phyloP scores from a whole-genome alignment of 805 yeast species.

The Lipomyces sp. region DNA sequence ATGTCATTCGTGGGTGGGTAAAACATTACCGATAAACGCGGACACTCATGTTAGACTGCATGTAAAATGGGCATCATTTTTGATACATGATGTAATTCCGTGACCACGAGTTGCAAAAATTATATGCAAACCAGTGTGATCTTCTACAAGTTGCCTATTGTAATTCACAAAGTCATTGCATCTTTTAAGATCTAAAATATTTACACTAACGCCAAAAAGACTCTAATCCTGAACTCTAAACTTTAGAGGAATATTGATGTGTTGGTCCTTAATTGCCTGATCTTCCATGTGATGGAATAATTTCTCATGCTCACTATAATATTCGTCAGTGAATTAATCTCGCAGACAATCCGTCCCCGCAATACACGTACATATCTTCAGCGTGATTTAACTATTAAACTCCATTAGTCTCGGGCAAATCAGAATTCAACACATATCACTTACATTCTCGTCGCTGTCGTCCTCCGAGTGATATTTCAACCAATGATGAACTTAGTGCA shows the following conservation, averaged over 20 bases:
- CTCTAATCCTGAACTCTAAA: constrained; percentile 27
- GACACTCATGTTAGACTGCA: too few species aligned
- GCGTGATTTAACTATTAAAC: constrained; percentile 14
- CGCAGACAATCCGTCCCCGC: neutral
- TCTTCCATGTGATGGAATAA: constrained; percentile 35
- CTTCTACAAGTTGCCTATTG: neutral
- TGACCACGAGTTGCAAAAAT: too few species aligned
- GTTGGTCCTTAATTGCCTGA: constrained; percentile 26
- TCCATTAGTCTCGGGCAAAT: neutral
- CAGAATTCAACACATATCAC: constrained; percentile 3
- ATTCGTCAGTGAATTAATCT: neutral
- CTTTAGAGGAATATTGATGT: constrained; percentile 32
- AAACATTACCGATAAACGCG: too few species aligned
- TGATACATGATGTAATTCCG: too few species aligned
- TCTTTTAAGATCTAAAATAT: neutral
- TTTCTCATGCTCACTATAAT: constrained; percentile 30
- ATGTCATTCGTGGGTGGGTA: too few species aligned
- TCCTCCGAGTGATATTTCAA: constrained; percentile 54
- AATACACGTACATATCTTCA: constrained; percentile 17
- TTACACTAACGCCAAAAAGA: neutral
- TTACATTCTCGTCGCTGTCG: constrained; percentile 31
- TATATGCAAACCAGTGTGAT: neutral
- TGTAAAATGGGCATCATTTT: too few species aligned
- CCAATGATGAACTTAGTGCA: constrained; percentile 90
- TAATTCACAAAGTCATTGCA: neutral